Evolutionary conservation across 345 rosid genomes (phyloP), one percentile per base, ranked within the genome.

Genomic region (Sonneratia caseolaris): DNA sequence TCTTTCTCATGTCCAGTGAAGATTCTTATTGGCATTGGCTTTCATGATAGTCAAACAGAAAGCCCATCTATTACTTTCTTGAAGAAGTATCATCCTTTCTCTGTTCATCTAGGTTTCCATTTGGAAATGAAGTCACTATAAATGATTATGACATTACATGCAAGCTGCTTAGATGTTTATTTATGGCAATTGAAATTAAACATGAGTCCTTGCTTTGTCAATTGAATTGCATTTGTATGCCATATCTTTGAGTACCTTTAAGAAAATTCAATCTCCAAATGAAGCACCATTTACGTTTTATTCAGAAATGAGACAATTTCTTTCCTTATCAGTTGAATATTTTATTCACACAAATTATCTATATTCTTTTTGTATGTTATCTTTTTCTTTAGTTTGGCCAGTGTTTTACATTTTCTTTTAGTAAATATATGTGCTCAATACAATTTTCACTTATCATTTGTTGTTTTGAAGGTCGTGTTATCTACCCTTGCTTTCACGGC

Each of bases 401-500:
- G 7, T 45, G 19, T 36, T 32, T 32, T 40, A 15, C 16, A 67
- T 40, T 37, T 37, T 4, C 18, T 45, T 19, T 8, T 9, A 48
- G 56, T 47, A 47, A 8, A 27, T 35, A 32, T 69, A 38, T 16
- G 5, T 69, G 59, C 21, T n/a, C 3, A 8, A 4, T 70, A 66
- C 49, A 36, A 43, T 37, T 35, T 37, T 61, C 56, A 47, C 70
- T 70, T 71, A 72, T 37, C 38, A 42, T 55, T 76, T 71, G 68
- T 61, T 51, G 37, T 75, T 45, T 86, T 81, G 80, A 87, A 94
- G 97, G 98, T 94, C 77, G 70, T 94, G 75, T 74, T 94, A 72
- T 91, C 89, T 71, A 94, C 98, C 37, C 93, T 91, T 76, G 98
- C 93, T 68, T 94, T 94, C 83, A 84, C 98, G 3, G 96, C 98